A percentile compares a stretch with the other conserved stretches of the same genome.
phyloP scores from a whole-genome alignment of 1,284 basidiomycete species.

The Cryptococcus maquisensis region DNA sequence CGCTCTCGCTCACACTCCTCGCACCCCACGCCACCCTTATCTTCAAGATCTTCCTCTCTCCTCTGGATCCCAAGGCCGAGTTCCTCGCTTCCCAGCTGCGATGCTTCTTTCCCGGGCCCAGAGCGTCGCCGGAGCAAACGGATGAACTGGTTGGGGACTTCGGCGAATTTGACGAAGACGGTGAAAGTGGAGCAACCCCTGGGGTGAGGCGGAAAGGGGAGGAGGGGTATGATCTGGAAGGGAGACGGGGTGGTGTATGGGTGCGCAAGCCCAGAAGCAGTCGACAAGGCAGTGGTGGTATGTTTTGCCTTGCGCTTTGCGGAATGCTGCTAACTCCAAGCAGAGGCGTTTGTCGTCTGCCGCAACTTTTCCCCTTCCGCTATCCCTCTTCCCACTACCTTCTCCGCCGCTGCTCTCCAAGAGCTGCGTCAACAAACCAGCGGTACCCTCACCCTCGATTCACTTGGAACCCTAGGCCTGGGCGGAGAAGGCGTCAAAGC shows the following conservation, averaged over 20 bases:
- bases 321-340: neutral
- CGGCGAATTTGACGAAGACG: conserved; percentile 26
- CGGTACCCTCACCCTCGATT: conserved; percentile 42
- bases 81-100: conserved; percentile 51
- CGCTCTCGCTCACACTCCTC: conserved; percentile 55
- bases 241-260: conserved; percentile 48
- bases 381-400: conserved; percentile 34
- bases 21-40: conserved; percentile 54
- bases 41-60: conserved; percentile 57
- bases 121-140: neutral
- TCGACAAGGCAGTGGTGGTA: conserved; percentile 48
- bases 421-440: conserved; percentile 27
- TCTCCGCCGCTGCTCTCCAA: conserved; percentile 25
- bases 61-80: conserved; percentile 48
- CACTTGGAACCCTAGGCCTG: conserved; percentile 22
- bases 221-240: conserved; percentile 30
- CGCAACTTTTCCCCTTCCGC: conserved; percentile 49
- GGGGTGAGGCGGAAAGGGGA: neutral
- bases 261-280: conserved; percentile 49
- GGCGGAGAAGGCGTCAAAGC: neutral
- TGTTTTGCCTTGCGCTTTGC: conserved; percentile 10
- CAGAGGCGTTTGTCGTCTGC: conserved; percentile 57
- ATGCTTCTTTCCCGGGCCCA: conserved; percentile 50
- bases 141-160: conserved; percentile 17
- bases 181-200: conserved; percentile 11